Percentiles rank a stretch among this genome's conserved stretches.
These are phyloP conservation scores for Coelastrella sp. DNA, from an alignment of 139 green algal genomes.

Conservation along the genomic window DNA sequence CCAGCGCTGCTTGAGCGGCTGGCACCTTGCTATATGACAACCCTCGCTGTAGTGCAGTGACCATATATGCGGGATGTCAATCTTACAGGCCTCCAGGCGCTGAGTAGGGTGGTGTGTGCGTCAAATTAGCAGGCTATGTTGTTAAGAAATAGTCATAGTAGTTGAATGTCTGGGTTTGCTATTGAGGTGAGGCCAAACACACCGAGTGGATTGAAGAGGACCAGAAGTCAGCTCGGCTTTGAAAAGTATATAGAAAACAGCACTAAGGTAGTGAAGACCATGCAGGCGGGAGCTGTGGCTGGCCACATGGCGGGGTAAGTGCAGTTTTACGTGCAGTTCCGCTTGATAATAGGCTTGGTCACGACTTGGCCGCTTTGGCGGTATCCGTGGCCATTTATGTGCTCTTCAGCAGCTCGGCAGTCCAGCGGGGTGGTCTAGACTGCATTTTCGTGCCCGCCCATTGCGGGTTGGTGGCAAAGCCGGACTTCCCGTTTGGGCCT, in stretches of 20 bases:
- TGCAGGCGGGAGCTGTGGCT: conserved; percentile 6
- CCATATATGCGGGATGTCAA: too few relatives aligned
- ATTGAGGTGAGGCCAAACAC: neutral
- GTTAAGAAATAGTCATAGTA: neutral
- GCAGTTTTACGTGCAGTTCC: conserved; percentile 4
- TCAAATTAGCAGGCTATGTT: neutral
- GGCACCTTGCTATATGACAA: too few relatives aligned
- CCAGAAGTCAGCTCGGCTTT: neutral
- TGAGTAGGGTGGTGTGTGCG: neutral
- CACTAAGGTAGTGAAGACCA: neutral
- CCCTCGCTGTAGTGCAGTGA: too few relatives aligned
- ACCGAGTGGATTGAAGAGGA: neutral
- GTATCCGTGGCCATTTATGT: too few relatives aligned
- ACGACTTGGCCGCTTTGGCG: neutral
- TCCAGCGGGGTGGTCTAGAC: neutral
- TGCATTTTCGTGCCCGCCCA: neutral
- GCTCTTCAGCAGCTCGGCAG: too few relatives aligned
- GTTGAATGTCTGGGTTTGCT: neutral
- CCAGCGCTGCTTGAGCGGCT: too few relatives aligned
- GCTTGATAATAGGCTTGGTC: neutral
- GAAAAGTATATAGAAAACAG: neutral
- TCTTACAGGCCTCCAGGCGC: too few relatives aligned
- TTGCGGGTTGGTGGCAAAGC: neutral
- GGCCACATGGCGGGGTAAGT: conserved; percentile 17
- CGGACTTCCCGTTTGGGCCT: too few relatives aligned